Conservation (phyloP, 2,329 filamentous ascomycete genomes). For the Monilinia fructigena region DNA sequence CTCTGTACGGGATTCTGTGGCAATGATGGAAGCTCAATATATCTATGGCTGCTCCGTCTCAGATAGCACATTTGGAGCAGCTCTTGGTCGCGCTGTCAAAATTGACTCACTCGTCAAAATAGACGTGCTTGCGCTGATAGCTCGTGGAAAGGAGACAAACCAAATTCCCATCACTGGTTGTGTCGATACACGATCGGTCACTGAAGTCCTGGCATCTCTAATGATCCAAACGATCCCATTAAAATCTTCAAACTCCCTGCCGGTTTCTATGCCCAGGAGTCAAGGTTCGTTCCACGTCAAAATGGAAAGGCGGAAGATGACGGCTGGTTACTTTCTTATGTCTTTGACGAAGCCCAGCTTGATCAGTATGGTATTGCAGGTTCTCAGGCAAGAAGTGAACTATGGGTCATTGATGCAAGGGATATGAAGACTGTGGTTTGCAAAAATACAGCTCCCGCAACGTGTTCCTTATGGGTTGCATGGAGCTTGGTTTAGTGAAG, state of each 20-base stretch:
- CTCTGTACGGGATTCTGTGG: slow-evolving; percentile 51
- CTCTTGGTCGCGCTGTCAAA: slow-evolving; percentile 63
- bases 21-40: slow-evolving; percentile 59
- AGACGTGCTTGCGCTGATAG: slow-evolving; percentile 54
- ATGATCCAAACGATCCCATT: slow-evolving; percentile 54
- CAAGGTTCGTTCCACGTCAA: slow-evolving; percentile 58
- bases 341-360: slow-evolving; percentile 67
- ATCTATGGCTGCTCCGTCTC: slow-evolving; percentile 67
- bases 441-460: slow-evolving; percentile 59
- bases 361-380: slow-evolving; percentile 41
- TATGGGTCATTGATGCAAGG: slow-evolving; percentile 67
- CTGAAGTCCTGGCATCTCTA: slow-evolving; percentile 50
- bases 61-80: slow-evolving; percentile 55
- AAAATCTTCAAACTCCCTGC: slow-evolving; percentile 60
- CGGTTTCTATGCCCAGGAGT: slow-evolving; percentile 65
- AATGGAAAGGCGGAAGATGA: slow-evolving; percentile 55
- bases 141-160: slow-evolving; percentile 48
- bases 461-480: slow-evolving; percentile 69
- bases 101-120: slow-evolving; percentile 65
- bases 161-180: slow-evolving; percentile 56
- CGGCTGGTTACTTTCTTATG: slow-evolving; percentile 66
- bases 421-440: slow-evolving; percentile 61
- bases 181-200: slow-evolving; percentile 57
- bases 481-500: slow-evolving; percentile 58
- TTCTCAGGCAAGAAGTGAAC: slow-evolving; percentile 53